These are phyloP conservation scores for Colletotrichum shisoi DNA, from an alignment of 2,329 filamentous ascomycete species.

Conservation along the genomic window DNA sequence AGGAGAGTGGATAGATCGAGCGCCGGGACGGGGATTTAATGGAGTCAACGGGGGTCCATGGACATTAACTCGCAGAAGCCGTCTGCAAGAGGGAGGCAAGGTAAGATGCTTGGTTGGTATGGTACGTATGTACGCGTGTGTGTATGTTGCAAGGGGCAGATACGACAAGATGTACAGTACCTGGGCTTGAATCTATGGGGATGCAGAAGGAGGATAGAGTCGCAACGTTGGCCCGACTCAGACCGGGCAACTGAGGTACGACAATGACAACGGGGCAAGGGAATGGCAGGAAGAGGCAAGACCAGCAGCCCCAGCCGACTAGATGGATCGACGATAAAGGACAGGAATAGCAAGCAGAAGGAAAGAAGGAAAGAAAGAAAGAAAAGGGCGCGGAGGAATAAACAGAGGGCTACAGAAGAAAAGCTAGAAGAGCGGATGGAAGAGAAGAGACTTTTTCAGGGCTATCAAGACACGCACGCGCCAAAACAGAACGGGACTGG, in stretches of 20 bases:
- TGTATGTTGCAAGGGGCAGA: conserved; percentile 4
- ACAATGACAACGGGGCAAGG: conserved; percentile 11
- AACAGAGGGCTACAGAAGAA: conserved; percentile 10
- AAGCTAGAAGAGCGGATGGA: conserved; percentile 9
- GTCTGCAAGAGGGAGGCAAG: conserved; percentile 32
- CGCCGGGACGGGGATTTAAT: conserved; percentile 29
- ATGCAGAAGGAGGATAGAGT: conserved; percentile 11
- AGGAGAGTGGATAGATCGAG: conserved; percentile 24
- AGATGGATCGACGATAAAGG: conserved; percentile 4
- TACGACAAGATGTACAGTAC: conserved; percentile 8
- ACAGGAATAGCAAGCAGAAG: conserved; percentile 8
- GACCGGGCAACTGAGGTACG: conserved; percentile 18
- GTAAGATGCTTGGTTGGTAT: conserved; percentile 31
- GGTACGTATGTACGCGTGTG: conserved; percentile 14
- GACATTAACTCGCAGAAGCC: conserved; percentile 33
- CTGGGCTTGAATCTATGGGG: conserved; percentile 2
- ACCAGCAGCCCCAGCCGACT: background rate
- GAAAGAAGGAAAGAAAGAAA: background rate
- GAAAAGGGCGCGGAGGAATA: background rate
- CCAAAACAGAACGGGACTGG: conserved; percentile 11
- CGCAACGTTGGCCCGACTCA: conserved; percentile 26
- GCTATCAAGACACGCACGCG: conserved; percentile 29
- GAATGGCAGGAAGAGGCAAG: conserved; percentile 10
- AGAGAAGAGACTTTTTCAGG: conserved; percentile 25
- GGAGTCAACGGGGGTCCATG: conserved; percentile 26